Conservation (phyloP, 2,329 filamentous ascomycete genomes). For the Nothopassalora personata region DNA sequence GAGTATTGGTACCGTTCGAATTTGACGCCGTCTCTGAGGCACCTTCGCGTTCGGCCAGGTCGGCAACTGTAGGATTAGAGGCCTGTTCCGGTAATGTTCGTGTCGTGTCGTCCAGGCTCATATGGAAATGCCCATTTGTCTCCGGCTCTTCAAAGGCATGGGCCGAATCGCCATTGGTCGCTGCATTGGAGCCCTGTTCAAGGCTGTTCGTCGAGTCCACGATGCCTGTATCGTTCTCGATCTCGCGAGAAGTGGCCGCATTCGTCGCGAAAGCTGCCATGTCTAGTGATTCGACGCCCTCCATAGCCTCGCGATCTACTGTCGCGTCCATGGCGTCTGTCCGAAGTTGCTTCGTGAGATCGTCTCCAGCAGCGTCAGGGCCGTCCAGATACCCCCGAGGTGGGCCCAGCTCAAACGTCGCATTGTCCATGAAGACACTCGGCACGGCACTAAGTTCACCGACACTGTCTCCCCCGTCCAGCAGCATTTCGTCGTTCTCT, state of each 20-base stretch:
- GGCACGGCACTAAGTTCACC: slow-evolving; percentile 19
- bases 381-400: slow-evolving; percentile 2
- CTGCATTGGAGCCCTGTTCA: not conserved
- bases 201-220: not conserved
- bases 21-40: slow-evolving; percentile 39
- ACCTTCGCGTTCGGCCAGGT: slow-evolving; percentile 18
- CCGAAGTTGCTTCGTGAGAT: slow-evolving; percentile 7
- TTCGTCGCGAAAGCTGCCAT: slow-evolving; percentile 1
- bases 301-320: slow-evolving; percentile 19
- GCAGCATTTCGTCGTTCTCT: slow-evolving; percentile 42
- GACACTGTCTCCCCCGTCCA: slow-evolving; percentile 15
- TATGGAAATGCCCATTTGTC: not conserved
- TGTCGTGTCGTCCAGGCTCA: slow-evolving; percentile 1
- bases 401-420: slow-evolving; percentile 7
- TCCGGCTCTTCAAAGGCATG: not conserved
- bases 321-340: slow-evolving; percentile 1
- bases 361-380: slow-evolving; percentile 4
- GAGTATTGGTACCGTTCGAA: slow-evolving; percentile 40
- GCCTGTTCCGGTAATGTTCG: slow-evolving; percentile 5
- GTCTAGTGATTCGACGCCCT: slow-evolving; percentile 24
- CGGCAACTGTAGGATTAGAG: slow-evolving; percentile 15
- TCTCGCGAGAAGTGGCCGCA: slow-evolving; percentile 1
- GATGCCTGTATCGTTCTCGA: not conserved
- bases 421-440: slow-evolving; percentile 19
- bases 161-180: not conserved